Base-by-base conservation (phyloP, 352 stramenopile genomes). In the Phytophthora citricola region DNA sequence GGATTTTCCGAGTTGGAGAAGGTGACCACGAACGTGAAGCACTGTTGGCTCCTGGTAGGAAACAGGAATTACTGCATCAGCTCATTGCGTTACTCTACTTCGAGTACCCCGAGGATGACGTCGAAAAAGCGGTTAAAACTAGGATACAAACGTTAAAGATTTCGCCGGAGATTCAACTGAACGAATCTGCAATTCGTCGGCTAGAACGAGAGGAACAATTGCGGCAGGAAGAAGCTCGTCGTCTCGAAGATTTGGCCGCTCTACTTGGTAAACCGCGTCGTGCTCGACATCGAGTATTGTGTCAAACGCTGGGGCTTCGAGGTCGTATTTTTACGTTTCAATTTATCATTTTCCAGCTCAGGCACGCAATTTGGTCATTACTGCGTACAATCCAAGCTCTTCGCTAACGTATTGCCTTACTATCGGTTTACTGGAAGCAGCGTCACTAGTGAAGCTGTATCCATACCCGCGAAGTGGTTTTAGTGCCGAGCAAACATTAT, bases 31-130 rank as follows among this genome's bases (percentile, higher is more conserved):
- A 67, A 9, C 69, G 81, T 4, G 61, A 66, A 29, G 74, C 81
- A 27, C 56, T 87, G 1, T 60, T 93, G 5, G 72, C 67, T 1
- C 64, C 84, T 11, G 84, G 84, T 0, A 75, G 67, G 44, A 93
- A 93, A 44, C 70, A 85, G 27, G 57, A 70, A 14, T 52, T 93
- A 26, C 57, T 91, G 9, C 66, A 63, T 11, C 78, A 85, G 27
- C 69, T 93, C 43, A 69, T 89, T 12, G 46, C 66, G 14, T 69
- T 93, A 40, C 60, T 93, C 24, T 93, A 78, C 66, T 91, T 93
- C 44, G 52, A 85, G 9, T 90, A 93, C 38, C 76, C 72, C 4
- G 46, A 36, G 3, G 31, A 67, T 1, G 6, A 29, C 12, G 39
- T 39, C 34, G 38, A 22, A 15, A 34, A 10, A 26, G 39, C 10